phyloP scores from a whole-genome alignment of 2,329 filamentous ascomycete genomes.

The Metarhizium guizhouense region DNA sequence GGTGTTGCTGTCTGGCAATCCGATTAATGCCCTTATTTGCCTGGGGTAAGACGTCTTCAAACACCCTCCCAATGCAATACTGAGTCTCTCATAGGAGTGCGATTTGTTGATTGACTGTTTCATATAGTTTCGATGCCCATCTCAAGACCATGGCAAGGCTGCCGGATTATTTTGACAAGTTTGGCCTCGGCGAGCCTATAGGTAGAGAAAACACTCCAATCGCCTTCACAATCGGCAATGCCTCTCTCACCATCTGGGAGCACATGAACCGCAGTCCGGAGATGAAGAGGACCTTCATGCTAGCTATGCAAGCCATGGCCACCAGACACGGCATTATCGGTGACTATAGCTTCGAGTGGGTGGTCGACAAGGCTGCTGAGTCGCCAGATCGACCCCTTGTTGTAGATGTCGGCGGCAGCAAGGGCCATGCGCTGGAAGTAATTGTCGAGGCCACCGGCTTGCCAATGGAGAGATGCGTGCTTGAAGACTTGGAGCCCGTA shows the following conservation, averaged over 20 bases:
- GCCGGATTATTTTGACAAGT: slow-evolving; percentile 22
- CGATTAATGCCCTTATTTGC: neutral
- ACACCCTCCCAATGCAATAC: neutral
- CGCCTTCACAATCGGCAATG: slow-evolving; percentile 19
- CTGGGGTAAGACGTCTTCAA: neutral
- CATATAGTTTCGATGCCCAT: slow-evolving; percentile 17
- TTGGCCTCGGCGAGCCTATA: slow-evolving; percentile 21
- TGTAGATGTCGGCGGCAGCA: slow-evolving; percentile 12
- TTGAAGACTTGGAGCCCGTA: slow-evolving; percentile 8
- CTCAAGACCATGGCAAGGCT: slow-evolving; percentile 14
- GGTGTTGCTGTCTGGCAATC: neutral
- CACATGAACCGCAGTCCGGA: slow-evolving; percentile 16
- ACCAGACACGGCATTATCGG: slow-evolving; percentile 15
- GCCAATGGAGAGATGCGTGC: slow-evolving; percentile 7
- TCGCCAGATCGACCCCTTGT: slow-evolving; percentile 5
- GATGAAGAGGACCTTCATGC: slow-evolving; percentile 17
- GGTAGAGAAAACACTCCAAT: slow-evolving; percentile 15
- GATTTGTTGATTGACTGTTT: neutral
- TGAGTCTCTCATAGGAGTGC: no score
- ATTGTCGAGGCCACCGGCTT: slow-evolving; percentile 7
- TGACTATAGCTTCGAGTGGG: slow-evolving; percentile 23
- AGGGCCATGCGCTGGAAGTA: slow-evolving; percentile 11
- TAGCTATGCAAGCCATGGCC: slow-evolving; percentile 18
- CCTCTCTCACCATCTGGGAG: slow-evolving; percentile 22
- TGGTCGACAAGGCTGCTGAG: slow-evolving; percentile 5